A percentile compares a stretch with the other conserved stretches of the same genome.
Evolutionary conservation across 352 stramenopile species (phyloP).

Genomic region (Globisporangium middletonii): DNA sequence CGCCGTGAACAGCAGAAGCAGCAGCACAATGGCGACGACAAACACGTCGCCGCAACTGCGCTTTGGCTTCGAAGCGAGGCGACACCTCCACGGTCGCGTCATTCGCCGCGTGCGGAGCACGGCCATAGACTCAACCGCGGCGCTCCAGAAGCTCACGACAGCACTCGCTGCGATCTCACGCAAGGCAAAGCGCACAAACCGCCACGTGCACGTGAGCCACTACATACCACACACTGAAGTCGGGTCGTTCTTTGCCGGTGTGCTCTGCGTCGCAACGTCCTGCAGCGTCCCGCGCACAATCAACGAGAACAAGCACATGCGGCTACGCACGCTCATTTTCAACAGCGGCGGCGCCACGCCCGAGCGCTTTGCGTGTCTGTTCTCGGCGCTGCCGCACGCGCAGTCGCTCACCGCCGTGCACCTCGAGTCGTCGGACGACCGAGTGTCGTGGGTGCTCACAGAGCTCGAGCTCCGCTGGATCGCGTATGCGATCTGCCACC

Average conservation of each 20-base stretch:
- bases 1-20: too few relatives aligned
- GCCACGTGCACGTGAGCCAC: not conserved
- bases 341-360: not conserved
- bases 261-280: not conserved
- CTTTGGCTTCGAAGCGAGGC: too few relatives aligned
- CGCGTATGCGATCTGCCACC: not conserved
- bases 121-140: too few relatives aligned
- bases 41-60: too few relatives aligned
- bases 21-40: too few relatives aligned
- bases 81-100: too few relatives aligned
- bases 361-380: not conserved
- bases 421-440: slow-evolving; percentile 27
- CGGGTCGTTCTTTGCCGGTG: not conserved
- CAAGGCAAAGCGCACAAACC: not conserved
- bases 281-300: not conserved
- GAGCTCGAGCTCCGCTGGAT: slow-evolving; percentile 16
- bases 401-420: slow-evolving; percentile 15
- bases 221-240: not conserved
- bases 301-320: not conserved
- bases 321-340: not conserved
- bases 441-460: slow-evolving; percentile 27
- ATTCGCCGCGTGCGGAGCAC: too few relatives aligned
- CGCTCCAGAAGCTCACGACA: too few relatives aligned
- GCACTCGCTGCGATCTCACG: not conserved
- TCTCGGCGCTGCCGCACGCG: not conserved